A percentile compares a stretch with the other conserved stretches of the same genome.
Conservation (phyloP, 495 filamentous ascomycete genomes). For the Eremomyces bilateralis region DNA sequence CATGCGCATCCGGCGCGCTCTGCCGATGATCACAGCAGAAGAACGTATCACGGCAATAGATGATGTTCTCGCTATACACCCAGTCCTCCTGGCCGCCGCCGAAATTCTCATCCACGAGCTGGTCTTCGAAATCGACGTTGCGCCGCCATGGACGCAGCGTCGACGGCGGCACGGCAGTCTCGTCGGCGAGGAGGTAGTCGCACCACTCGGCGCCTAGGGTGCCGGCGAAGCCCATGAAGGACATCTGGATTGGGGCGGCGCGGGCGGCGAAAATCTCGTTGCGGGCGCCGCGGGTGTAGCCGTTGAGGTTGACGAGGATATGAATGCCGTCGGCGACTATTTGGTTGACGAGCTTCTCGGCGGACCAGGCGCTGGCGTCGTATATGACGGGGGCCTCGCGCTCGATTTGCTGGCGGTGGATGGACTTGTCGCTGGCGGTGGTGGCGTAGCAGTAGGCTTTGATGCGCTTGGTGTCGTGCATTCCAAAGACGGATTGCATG, state of each 20-base stretch:
- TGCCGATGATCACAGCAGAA: conserved; percentile 98
- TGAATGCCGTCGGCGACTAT: conserved; percentile 89
- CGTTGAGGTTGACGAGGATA: conserved; percentile 92
- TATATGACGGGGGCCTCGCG: conserved; percentile 79
- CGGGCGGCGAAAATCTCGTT: conserved; percentile 96
- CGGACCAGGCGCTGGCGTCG: conserved; percentile 71
- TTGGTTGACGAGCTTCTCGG: conserved; percentile 68
- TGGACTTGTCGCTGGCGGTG: conserved; percentile 72
- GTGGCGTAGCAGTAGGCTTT: conserved; percentile 96
- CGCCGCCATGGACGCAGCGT: conserved; percentile 60
- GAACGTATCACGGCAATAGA: conserved; percentile 87
- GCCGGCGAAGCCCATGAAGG: conserved; percentile 98
- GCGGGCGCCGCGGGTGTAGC: conserved; percentile 88
- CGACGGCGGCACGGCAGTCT: conserved; percentile 60
- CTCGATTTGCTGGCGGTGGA: conserved; percentile 87
- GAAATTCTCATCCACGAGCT: conserved; percentile 44
- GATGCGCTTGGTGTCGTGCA: conserved; percentile 52
- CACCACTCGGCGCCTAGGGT: conserved; percentile 97
- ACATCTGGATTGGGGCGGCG: conserved; percentile 95
- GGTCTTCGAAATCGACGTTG: conserved; percentile 52
- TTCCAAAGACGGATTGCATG: conserved; percentile 97
- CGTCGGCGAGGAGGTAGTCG: conserved; percentile 86
- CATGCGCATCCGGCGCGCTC: conserved; percentile 57
- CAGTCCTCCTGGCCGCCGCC: conserved; percentile 41
- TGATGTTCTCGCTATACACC: conserved; percentile 95